A percentile compares a stretch with the other conserved stretches of the same genome.
Evolutionary conservation across 2,329 filamentous ascomycete species (phyloP).

Genomic region (Ceratocystis cacaofunesta): DNA sequence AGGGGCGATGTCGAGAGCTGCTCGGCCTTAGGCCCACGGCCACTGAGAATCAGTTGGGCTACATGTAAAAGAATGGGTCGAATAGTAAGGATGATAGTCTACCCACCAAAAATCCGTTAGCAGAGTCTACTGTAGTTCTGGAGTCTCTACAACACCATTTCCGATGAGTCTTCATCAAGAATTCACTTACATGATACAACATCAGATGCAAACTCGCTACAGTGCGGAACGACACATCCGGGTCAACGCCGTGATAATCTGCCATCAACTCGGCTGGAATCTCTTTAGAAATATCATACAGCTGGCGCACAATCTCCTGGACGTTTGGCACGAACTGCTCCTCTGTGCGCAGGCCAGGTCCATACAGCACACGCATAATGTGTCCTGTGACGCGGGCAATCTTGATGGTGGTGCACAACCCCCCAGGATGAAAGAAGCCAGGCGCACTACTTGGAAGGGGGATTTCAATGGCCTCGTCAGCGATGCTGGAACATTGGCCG

Average conservation of each 20-base stretch:
- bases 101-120: background rate
- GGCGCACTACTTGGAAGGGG: conserved; percentile 19
- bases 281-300: conserved; percentile 19
- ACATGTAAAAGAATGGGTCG: conserved; percentile 23
- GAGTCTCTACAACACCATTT: background rate
- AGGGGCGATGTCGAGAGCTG: conserved; percentile 21
- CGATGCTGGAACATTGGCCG: conserved; percentile 14
- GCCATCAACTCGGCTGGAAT: conserved; percentile 19
- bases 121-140: background rate
- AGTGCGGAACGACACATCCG: conserved; percentile 22
- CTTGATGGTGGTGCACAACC: conserved; percentile 23
- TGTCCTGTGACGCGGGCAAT: conserved; percentile 21
- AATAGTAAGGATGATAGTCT: conserved; percentile 24
- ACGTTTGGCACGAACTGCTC: conserved; percentile 23
- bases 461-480: conserved; percentile 15
- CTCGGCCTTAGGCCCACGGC: conserved; percentile 19
- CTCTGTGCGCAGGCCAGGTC: conserved; percentile 22
- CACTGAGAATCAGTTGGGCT: conserved; percentile 22
- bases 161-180: no score
- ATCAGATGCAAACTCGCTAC: conserved; percentile 24
- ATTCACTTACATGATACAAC: conserved; percentile 22
- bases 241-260: conserved; percentile 18
- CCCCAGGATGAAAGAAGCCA: conserved; percentile 22
- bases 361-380: conserved; percentile 23
- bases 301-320: conserved; percentile 22